Evolutionary conservation across 179 eudicot species (phyloP).

Genomic region (Spinacia oleracea): DNA sequence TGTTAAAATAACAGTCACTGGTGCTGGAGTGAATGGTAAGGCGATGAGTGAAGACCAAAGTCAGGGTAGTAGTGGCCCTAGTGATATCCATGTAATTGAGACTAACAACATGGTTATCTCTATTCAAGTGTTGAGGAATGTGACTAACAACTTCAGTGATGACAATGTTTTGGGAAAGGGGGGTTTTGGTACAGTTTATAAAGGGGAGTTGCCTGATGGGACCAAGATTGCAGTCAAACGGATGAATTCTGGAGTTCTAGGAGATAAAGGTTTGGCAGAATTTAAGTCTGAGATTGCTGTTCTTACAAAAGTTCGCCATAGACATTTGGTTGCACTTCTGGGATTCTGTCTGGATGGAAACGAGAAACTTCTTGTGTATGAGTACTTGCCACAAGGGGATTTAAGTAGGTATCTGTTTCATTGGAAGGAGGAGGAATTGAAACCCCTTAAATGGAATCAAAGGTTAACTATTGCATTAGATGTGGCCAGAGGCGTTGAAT

Average conservation of each 20-base stretch:
- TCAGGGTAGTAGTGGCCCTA: constrained; percentile 32
- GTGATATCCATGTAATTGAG: constrained; percentile 46
- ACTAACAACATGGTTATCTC: constrained; percentile 44
- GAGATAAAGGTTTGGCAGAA: constrained; percentile 47
- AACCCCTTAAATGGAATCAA: constrained; percentile 46
- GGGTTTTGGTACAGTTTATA: constrained; percentile 49
- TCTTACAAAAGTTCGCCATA: constrained; percentile 48
- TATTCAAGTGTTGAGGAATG: constrained; percentile 43
- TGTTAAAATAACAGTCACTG: constrained; percentile 36
- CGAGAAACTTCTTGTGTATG: constrained; percentile 53
- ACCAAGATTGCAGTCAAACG: constrained; percentile 47
- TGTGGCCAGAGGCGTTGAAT: constrained; percentile 52
- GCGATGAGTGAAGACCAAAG: constrained; percentile 26
- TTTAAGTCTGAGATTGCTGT: constrained; percentile 50
- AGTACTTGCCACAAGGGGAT: constrained; percentile 47
- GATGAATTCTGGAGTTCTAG: constrained; percentile 48
- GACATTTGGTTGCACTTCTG: constrained; percentile 47
- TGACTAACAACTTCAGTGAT: constrained; percentile 44
- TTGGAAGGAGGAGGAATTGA: constrained; percentile 42
- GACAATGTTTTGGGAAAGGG: constrained; percentile 42
- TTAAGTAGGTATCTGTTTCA: constrained; percentile 39
- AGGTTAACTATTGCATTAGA: constrained; percentile 46
- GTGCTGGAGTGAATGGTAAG: constrained; percentile 27
- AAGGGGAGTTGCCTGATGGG: constrained; percentile 47
- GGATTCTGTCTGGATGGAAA: constrained; percentile 49